Percentiles rank a stretch among this genome's conserved stretches.
These are phyloP conservation scores for Talaromyces nanjingensis DNA, from an alignment of 495 filamentous ascomycete genomes.

Conservation along the genomic window DNA sequence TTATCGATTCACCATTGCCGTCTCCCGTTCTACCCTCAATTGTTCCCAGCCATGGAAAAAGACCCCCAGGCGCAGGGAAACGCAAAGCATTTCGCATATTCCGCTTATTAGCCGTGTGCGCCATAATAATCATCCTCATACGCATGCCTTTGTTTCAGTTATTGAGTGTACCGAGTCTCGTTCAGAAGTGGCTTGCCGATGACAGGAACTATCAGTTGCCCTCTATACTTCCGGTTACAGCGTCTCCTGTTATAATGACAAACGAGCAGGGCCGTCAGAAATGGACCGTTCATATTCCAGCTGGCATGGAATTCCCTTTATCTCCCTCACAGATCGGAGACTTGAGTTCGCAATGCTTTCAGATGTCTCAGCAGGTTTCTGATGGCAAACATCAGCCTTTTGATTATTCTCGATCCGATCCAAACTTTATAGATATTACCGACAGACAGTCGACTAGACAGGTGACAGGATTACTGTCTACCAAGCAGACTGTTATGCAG, in stretches of 20 bases:
- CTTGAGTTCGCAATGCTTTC: slow-evolving; percentile 52
- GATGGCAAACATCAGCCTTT: slow-evolving; percentile 31
- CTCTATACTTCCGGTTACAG: background rate
- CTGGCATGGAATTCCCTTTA: slow-evolving; percentile 50
- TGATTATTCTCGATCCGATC: slow-evolving; percentile 51
- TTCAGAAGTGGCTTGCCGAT: background rate
- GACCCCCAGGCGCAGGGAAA: slow-evolving; percentile 30
- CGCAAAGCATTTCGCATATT: slow-evolving; percentile 42
- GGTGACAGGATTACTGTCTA: slow-evolving; percentile 45
- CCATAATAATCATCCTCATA: slow-evolving; percentile 16
- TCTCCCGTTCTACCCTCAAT: slow-evolving; percentile 60
- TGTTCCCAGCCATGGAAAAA: slow-evolving; percentile 53
- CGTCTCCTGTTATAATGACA: slow-evolving; percentile 12
- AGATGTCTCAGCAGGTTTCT: slow-evolving; percentile 44
- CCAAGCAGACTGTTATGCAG: slow-evolving; percentile 8
- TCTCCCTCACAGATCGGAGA: slow-evolving; percentile 48
- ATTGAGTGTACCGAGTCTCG: background rate
- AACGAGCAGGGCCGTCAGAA: slow-evolving; percentile 28
- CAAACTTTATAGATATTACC: slow-evolving; percentile 58
- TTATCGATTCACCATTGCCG: slow-evolving; percentile 54
- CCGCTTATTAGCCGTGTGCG: slow-evolving; percentile 38
- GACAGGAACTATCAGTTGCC: background rate
- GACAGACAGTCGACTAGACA: slow-evolving; percentile 47
- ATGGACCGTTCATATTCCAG: slow-evolving; percentile 68
- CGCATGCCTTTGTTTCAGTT: slow-evolving; percentile 6